A percentile compares a stretch with the other conserved stretches of the same genome.
Conservation (phyloP, 73 alveolate genomes). For the Blepharisma japonicum region DNA sequence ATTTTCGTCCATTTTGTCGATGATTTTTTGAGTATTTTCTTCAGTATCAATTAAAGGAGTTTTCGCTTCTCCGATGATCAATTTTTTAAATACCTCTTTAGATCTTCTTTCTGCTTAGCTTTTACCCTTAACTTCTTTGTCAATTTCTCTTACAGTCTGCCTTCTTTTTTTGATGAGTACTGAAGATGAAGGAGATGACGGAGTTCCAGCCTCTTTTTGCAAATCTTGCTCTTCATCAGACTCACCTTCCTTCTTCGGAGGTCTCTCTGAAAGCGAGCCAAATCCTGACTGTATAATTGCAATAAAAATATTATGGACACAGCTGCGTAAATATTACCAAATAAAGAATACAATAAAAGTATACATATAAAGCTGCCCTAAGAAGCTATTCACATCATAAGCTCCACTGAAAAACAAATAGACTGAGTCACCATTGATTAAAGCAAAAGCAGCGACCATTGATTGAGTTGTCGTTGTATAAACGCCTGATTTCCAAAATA, state of each 20-base stretch:
- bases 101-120: too few species aligned
- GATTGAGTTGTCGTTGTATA: background rate
- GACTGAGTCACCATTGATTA: slow-evolving; percentile 5
- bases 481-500: slow-evolving; percentile 12
- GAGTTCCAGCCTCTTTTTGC: too few species aligned
- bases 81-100: too few species aligned
- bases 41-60: too few species aligned
- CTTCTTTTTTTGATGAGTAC: too few species aligned
- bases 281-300: slow-evolving; percentile 4
- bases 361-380: slow-evolving; percentile 20
- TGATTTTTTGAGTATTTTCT: too few species aligned
- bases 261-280: background rate
- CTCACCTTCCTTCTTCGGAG: too few species aligned
- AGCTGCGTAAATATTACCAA: slow-evolving; percentile 2
- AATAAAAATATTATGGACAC: slow-evolving; percentile 14
- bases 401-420: background rate
- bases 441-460: slow-evolving; percentile 3
- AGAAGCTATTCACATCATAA: background rate
- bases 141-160: too few species aligned
- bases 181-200: too few species aligned
- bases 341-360: background rate
- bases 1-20: too few species aligned
- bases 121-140: too few species aligned
- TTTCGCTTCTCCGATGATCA: too few species aligned
- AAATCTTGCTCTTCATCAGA: background rate